These are phyloP conservation scores for Candida coleopterorum DNA, from an alignment of 805 yeast genomes.

Conservation along the genomic window DNA sequence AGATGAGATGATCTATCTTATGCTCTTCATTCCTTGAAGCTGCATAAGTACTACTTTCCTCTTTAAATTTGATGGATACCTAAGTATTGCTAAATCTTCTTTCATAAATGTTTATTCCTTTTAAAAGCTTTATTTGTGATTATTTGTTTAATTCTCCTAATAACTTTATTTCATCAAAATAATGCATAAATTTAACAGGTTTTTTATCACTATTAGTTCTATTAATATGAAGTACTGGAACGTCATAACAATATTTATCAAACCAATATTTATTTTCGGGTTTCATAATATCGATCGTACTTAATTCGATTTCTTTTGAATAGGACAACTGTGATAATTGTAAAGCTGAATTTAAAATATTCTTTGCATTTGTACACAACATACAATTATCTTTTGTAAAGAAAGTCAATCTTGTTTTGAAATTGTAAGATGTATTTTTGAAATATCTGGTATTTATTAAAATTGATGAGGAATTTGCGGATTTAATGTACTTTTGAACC, in stretches of 20 bases:
- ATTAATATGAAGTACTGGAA: slow-evolving; percentile 72
- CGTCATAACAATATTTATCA: slow-evolving; percentile 70
- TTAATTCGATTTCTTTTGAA: slow-evolving; percentile 24
- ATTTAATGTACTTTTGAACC: no score
- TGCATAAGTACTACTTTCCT: no score
- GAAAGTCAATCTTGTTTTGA: slow-evolving; percentile 38
- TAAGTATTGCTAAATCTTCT: no score
- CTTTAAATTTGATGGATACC: no score
- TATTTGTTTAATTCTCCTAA: slow-evolving; percentile 45
- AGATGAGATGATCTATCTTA: no score
- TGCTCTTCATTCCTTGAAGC: no score
- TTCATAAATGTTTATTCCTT: no score
- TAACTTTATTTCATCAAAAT: slow-evolving; percentile 51
- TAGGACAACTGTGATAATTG: slow-evolving; percentile 21
- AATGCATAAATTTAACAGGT: slow-evolving; percentile 64
- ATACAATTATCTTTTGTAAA: slow-evolving; percentile 69
- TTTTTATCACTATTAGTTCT: slow-evolving; percentile 39
- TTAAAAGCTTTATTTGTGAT: no score
- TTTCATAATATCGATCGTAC: slow-evolving; percentile 53
- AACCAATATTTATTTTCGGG: slow-evolving; percentile 61
- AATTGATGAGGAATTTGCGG: no score
- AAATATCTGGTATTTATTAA: background rate
- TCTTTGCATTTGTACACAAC: slow-evolving; percentile 62
- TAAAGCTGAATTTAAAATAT: slow-evolving; percentile 42
- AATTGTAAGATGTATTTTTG: background rate